Conservation (phyloP, 2,329 filamentous ascomycete genomes). For the Cadophora sp. region DNA sequence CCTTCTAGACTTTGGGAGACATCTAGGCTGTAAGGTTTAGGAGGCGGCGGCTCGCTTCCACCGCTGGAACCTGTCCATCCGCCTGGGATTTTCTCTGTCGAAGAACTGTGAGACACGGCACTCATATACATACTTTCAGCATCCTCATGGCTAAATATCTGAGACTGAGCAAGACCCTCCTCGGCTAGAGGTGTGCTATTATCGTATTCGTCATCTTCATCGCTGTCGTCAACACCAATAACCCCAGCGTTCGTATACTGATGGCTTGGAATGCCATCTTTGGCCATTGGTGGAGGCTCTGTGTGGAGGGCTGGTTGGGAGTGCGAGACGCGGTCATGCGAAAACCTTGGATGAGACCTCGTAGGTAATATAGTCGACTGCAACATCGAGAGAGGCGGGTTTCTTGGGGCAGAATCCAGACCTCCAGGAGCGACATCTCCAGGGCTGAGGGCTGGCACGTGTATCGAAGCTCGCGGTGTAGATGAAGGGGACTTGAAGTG, state of each 20-base stretch:
- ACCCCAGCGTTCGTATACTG: neutral
- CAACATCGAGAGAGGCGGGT: slow-evolving; percentile 25
- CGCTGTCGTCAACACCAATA: slow-evolving; percentile 20
- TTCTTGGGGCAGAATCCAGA: neutral
- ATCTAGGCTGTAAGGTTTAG: slow-evolving; percentile 35
- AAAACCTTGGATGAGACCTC: slow-evolving; percentile 36
- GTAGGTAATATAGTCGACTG: slow-evolving; percentile 40
- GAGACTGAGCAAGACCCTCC: slow-evolving; percentile 68
- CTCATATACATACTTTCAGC: slow-evolving; percentile 90
- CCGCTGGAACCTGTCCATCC: slow-evolving; percentile 37
- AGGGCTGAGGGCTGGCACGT: slow-evolving; percentile 21
- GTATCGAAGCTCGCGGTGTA: slow-evolving; percentile 61
- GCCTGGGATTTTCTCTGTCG: slow-evolving; percentile 36
- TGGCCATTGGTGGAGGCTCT: neutral
- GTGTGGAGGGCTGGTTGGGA: slow-evolving; percentile 39
- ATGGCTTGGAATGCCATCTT: neutral
- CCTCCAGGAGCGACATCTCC: slow-evolving; percentile 40
- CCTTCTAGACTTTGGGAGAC: slow-evolving; percentile 8
- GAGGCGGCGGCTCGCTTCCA: slow-evolving; percentile 26
- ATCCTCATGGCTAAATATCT: slow-evolving; percentile 78
- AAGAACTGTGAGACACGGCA: slow-evolving; percentile 59
- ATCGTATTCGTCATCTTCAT: slow-evolving; percentile 33
- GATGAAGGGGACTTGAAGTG: slow-evolving; percentile 47
- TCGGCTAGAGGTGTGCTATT: slow-evolving; percentile 32
- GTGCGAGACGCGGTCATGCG: slow-evolving; percentile 39